A percentile compares a stretch with the other conserved stretches of the same genome.
phyloP scores from a whole-genome alignment of 2,329 filamentous ascomycete genomes.

The Pseudogymnoascus verrucosus region DNA sequence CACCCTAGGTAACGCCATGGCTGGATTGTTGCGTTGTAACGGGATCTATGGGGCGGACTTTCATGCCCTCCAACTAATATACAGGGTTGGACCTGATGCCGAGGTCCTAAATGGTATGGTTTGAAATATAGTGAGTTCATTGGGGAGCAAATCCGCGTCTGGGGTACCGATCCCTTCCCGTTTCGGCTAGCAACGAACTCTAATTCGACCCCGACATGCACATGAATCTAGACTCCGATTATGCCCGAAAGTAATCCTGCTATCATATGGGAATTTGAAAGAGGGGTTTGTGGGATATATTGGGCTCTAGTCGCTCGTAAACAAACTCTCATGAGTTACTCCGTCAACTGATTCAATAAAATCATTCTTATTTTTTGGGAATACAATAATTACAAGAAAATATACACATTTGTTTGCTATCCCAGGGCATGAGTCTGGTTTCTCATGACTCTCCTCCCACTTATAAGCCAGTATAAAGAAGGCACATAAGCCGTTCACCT shows the following conservation, averaged over 20 bases:
- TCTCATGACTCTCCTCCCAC: neutral
- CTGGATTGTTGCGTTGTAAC: neutral
- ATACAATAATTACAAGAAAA: neutral
- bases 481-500: neutral
- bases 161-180: conserved; percentile 3
- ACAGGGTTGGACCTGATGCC: neutral
- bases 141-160: conserved; percentile 4
- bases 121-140: conserved; percentile 8
- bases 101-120: conserved; percentile 8
- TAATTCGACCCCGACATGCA: conserved; percentile 3
- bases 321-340: neutral
- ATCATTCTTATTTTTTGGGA: neutral
- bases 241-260: neutral
- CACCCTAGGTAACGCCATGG: conserved; percentile 24
- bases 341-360: neutral
- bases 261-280: conserved; percentile 3
- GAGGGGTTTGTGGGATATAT: conserved; percentile 7
- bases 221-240: conserved; percentile 8
- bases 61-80: conserved; percentile 4
- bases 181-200: conserved; percentile 2
- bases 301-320: neutral
- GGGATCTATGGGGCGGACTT: neutral
- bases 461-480: conserved; percentile 1
- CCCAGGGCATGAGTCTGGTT: neutral
- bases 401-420: neutral